Percentiles rank a stretch among this genome's conserved stretches.
Evolutionary conservation across 768 basidiomycete species (phyloP).

Genomic region (Pulveroboletus frians): DNA sequence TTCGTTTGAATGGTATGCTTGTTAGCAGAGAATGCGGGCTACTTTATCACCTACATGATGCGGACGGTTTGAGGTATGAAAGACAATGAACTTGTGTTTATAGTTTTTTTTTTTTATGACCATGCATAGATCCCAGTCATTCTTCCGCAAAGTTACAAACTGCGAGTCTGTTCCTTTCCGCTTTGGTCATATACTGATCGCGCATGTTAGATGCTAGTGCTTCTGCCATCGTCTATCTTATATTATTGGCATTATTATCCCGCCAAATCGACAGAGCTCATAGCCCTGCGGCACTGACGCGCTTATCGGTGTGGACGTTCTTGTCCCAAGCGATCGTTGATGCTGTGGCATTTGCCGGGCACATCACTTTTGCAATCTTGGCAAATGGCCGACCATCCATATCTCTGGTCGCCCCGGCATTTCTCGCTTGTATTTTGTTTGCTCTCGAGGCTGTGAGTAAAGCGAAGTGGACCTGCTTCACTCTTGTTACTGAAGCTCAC

Average conservation of each 20-base stretch:
- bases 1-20: constrained; percentile 59
- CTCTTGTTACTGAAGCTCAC: not conserved
- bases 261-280: constrained; percentile 72
- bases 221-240: constrained; percentile 60
- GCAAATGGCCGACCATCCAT: constrained; percentile 79
- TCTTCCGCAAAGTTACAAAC: constrained; percentile 71
- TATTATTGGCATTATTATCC: constrained; percentile 60
- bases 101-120: constrained; percentile 1
- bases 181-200: constrained; percentile 5
- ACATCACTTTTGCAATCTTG: constrained; percentile 83
- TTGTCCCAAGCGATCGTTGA: constrained; percentile 75
- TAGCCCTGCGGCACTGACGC: constrained; percentile 72
- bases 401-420: constrained; percentile 78
- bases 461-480: not conserved
- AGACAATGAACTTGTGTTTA: not conserved
- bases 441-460: constrained; percentile 73
- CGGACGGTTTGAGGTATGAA: constrained; percentile 63
- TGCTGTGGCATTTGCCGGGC: constrained; percentile 79
- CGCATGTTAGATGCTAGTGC: constrained; percentile 60
- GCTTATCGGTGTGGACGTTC: constrained; percentile 81
- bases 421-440: constrained; percentile 74
- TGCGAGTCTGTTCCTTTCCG: constrained; percentile 34
- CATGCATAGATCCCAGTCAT: constrained; percentile 45
- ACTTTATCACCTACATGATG: constrained; percentile 58
- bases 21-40: constrained; percentile 80